Conservation (phyloP, 345 rosid species). For the Syzygium aqueum region DNA sequence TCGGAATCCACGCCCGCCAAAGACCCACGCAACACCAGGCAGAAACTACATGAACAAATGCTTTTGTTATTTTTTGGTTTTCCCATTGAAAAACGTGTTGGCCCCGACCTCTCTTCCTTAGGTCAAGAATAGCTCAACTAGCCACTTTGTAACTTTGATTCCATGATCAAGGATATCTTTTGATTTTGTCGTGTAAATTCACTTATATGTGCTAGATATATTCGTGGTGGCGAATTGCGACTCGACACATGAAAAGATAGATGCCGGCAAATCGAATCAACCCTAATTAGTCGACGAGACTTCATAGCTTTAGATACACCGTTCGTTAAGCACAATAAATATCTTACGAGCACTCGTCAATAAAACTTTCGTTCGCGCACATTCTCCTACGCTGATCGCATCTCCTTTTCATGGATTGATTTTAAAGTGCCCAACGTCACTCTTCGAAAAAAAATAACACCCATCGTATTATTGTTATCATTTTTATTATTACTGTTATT, state of each 20-base stretch:
- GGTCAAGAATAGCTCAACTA: background rate
- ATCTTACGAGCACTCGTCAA: rapidly evolving
- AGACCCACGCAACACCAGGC: background rate
- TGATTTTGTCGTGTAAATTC: background rate
- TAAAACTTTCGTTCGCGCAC: rapidly evolving
- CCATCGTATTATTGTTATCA: background rate
- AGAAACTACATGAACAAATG: background rate
- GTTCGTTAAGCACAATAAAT: rapidly evolving
- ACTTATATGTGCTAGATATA: background rate
- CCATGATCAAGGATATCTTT: background rate
- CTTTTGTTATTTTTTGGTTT: background rate
- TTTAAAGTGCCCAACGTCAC: background rate
- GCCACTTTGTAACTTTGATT: background rate
- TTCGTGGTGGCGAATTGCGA: background rate
- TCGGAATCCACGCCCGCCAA: background rate
- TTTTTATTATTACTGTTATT: rapidly evolving
- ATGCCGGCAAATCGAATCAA: rapidly evolving
- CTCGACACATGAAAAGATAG: background rate
- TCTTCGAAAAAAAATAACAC: background rate
- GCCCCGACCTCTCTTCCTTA: background rate
- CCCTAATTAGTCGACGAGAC: rapidly evolving
- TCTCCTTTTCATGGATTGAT: rapidly evolving
- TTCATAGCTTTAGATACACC: rapidly evolving
- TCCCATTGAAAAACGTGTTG: rapidly evolving
- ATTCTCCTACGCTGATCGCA: rapidly evolving